Evolutionary conservation across 345 rosid genomes (phyloP), one percentile per base, ranked within the genome.

Genomic region (Eucalyptus marginata): DNA sequence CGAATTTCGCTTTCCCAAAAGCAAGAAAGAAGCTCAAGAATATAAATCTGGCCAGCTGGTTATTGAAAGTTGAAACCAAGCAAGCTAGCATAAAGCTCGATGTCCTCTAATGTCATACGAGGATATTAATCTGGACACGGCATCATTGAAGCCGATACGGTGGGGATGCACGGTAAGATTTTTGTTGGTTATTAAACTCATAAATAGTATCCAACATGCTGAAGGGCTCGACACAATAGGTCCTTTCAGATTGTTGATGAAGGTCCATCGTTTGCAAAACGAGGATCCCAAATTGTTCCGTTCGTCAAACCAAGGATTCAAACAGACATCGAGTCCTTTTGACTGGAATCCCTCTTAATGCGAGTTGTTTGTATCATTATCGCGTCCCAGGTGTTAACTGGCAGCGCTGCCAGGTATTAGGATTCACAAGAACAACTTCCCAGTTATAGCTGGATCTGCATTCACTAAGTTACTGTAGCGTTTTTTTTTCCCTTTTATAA

Each of bases 41-140:
- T 2, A 16, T 51, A 97, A 97, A 95, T 95, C 96, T 90, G 96
- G 98, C 92, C 98, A 94, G 89, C 49, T 89, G 87, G 91, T 96
- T 87, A 90, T 94, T 87, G 98, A 97, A 93, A 95, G 89, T 94
- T 87, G 98, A 97, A 93, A 95, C 94, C 94, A 97, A 95, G 93
- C 98, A 98, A 90, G 97, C 97, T 51, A 94, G 99, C 87, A 98
- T 97, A 88, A 98, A 98, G 89, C 96, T 98, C 93, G 99, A 98
- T 91, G 99, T 98, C 89, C 97, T 98, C 87, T 98, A 89, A 98
- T 49, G 13, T 49, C 51, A 49, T 49, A 49, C 13, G 51, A 96
- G 54, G 17, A 97, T 98, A 93, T 98, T 89, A 95, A 98, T 93
- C 88, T 96, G 90, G 99, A 98, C 90, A 86, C 95, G 56, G 89